Percentiles rank a stretch among this genome's conserved stretches.
phyloP scores from a whole-genome alignment of 169 alveolate genomes.

The Cryptosporidium sp. region DNA sequence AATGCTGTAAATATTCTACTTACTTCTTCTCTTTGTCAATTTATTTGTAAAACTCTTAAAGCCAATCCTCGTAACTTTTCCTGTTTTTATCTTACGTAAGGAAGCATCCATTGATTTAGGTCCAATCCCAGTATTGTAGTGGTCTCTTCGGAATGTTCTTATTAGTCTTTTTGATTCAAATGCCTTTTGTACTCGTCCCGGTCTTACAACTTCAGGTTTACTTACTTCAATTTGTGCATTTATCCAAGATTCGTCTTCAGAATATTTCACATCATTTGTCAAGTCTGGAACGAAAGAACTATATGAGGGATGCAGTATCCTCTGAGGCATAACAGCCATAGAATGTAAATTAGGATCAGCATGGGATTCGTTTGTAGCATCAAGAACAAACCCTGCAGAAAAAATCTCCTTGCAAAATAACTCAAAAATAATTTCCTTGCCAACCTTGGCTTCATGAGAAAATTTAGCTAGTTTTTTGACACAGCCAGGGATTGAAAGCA shows the following conservation, averaged over 20 bases:
- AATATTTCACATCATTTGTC: neutral
- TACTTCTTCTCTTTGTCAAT: neutral
- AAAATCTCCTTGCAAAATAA: conserved; percentile 46
- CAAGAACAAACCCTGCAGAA: conserved; percentile 47
- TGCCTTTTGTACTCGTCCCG: neutral
- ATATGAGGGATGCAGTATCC: conserved; percentile 2
- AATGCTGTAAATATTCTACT: neutral
- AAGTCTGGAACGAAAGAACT: conserved; percentile 17
- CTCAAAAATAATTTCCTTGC: neutral
- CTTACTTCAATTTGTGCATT: neutral
- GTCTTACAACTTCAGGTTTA: neutral
- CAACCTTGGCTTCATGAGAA: neutral
- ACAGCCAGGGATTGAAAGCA: neutral
- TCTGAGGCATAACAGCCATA: conserved; percentile 29
- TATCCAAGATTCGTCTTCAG: conserved; percentile 19
- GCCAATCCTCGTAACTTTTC: neutral
- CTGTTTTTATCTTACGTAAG: neutral
- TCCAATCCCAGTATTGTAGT: neutral
- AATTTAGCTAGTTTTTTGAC: neutral
- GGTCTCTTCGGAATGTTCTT: neutral
- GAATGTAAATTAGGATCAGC: neutral
- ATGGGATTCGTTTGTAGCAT: neutral
- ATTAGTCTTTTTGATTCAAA: conserved; percentile 3
- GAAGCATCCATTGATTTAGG: neutral
- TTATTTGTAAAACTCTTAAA: neutral